Percentiles rank a stretch among this genome's conserved stretches.
Conservation (phyloP, 345 rosid species). For the Linum trigynum region DNA sequence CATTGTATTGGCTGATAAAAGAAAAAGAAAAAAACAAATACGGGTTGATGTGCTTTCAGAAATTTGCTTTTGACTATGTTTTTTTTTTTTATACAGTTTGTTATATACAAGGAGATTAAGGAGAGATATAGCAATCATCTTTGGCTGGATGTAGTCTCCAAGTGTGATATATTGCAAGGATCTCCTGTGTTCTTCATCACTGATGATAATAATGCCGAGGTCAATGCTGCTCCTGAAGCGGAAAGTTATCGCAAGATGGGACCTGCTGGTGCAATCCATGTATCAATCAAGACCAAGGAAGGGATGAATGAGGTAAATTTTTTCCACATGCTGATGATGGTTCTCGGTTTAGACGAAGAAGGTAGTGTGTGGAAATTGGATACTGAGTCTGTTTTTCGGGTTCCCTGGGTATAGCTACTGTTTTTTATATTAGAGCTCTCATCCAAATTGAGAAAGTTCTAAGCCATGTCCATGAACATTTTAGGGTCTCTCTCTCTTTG, state of each 20-base stretch:
- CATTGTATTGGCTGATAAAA: not conserved
- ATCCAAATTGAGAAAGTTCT: not conserved
- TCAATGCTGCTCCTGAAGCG: constrained; percentile 39
- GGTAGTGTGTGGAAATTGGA: not conserved
- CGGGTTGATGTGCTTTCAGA: too few relatives aligned
- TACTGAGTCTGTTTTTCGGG: not conserved
- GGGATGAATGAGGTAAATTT: constrained; percentile 56
- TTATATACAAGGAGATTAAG: constrained; percentile 71
- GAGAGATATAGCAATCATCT: constrained; percentile 56
- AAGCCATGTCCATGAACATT: not conserved
- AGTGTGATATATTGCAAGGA: constrained; percentile 67
- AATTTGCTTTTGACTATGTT: not conserved
- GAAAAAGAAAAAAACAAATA: not conserved
- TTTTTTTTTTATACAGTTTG: constrained; percentile 38
- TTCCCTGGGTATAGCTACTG: not conserved
- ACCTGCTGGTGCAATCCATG: constrained; percentile 59
- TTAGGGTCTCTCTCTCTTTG: not conserved
- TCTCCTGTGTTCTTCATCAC: constrained; percentile 44
- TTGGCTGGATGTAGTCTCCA: constrained; percentile 87
- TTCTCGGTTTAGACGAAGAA: not conserved
- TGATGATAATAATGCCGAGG: constrained; percentile 42
- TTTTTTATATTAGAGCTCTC: not conserved
- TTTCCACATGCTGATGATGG: not conserved
- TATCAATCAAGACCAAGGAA: constrained; percentile 55
- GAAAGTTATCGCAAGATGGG: constrained; percentile 51